Evolutionary conservation across 768 basidiomycete species (phyloP).

Genomic region (Pisolithus tinctorius): DNA sequence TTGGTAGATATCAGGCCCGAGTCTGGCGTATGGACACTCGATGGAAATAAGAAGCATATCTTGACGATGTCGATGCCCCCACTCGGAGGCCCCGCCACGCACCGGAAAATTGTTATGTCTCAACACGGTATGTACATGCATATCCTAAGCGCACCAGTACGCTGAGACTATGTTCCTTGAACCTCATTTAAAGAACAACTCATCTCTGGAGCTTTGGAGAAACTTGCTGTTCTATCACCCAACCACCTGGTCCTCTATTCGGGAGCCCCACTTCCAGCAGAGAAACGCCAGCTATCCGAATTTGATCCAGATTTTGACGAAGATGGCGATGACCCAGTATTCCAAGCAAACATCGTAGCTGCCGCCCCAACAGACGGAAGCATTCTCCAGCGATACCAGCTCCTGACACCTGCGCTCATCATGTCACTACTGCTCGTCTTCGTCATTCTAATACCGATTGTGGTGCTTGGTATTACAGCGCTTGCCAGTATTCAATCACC

Average conservation of each 20-base stretch:
- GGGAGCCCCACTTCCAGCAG: constrained; percentile 40
- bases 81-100: constrained; percentile 33
- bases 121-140: constrained; percentile 43
- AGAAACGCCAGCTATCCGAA: constrained; percentile 35
- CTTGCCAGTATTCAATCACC: constrained; percentile 73
- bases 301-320: constrained; percentile 22
- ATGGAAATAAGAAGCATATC: constrained; percentile 44
- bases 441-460: constrained; percentile 61
- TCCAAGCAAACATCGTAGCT: constrained; percentile 25
- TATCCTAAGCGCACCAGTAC: neutral
- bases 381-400: constrained; percentile 67
- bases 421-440: constrained; percentile 54
- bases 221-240: constrained; percentile 42
- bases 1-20: constrained; percentile 38
- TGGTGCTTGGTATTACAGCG: constrained; percentile 57
- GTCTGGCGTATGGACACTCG: constrained; percentile 28
- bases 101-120: constrained; percentile 43
- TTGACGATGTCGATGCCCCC: constrained; percentile 50
- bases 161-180: constrained; percentile 1
- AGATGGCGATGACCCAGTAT: constrained; percentile 9
- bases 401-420: constrained; percentile 73
- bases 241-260: constrained; percentile 63
- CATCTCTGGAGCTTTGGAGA: constrained; percentile 43
- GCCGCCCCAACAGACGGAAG: constrained; percentile 38
- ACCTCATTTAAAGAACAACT: constrained; percentile 30